Evolutionary conservation across 768 basidiomycete genomes (phyloP), one percentile per base, ranked within the genome.

Genomic region (Suillus americanus): DNA sequence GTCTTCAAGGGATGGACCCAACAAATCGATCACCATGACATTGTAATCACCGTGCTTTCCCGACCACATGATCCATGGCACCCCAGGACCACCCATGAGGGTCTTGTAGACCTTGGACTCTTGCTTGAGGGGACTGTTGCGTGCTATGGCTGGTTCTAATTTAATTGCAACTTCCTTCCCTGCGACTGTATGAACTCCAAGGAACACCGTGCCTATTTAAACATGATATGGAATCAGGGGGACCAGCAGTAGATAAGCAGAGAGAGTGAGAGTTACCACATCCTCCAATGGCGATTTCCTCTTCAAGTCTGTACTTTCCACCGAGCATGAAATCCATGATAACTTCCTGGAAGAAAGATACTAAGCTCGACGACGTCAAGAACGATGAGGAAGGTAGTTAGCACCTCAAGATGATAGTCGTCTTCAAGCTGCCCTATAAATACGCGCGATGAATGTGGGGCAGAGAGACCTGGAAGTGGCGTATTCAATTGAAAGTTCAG

Each of bases 1-100:
- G 77, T 94, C 92, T 69, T 94, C 92, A 59, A 94, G 81, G 3
- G 89, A 90, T 3, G 96, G 95, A 0, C 97, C 97, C 45, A 99
- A 86, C 33, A 99, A 85, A 82, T 99, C 97, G 72, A 98, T 95
- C 73, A 99, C 93, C 85, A 99, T 92, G 70, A 98, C 95, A 73
- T 99, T 98, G 80, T 95, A 98, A 76, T 95, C 89, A 37, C 91
- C 96, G 73, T 96, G 89, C 66, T 86, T 89, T 37, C 94, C 94
- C 5, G 90, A 93, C 88, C 92, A 95, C 82, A 94, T 89, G 67
- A 95, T 91, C 87, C 92, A 95, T 1, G 94, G 94, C 0, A 96
- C 91, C 46, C 94, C 94, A 33, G 90, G 87, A 56, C 91, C 92
- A 50, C 94, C 94, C 83, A 91, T 91, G 66, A 96, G 85, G 0